Conservation (phyloP, 2,329 filamentous ascomycete species). For the Colletotrichum sp. region DNA sequence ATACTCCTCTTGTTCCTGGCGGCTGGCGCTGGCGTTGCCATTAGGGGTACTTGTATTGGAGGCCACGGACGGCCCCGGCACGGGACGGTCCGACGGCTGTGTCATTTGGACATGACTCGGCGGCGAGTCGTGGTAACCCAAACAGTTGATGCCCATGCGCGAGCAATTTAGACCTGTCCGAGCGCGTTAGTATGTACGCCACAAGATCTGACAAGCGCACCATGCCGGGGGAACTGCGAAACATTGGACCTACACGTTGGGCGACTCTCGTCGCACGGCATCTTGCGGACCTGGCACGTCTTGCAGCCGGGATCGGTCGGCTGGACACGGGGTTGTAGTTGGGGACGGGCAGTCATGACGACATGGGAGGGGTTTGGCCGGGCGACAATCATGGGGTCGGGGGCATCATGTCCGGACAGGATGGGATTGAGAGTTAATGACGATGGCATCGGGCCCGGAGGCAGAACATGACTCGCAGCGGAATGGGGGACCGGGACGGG, state of each 20-base stretch:
- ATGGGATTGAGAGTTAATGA: background rate
- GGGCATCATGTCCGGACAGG: background rate
- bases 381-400: constrained; percentile 1
- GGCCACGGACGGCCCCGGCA: background rate
- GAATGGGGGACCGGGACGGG: background rate
- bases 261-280: constrained; percentile 18
- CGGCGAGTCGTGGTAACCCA: constrained; percentile 10
- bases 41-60: background rate
- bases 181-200: background rate
- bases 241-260: constrained; percentile 8
- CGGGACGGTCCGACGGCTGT: constrained; percentile 12
- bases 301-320: constrained; percentile 14
- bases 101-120: constrained; percentile 15
- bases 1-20: constrained; percentile 18
- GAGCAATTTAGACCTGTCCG: constrained; percentile 14
- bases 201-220: background rate
- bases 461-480: background rate
- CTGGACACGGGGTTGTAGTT: constrained; percentile 3
- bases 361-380: constrained; percentile 18
- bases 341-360: constrained; percentile 16
- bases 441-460: background rate
- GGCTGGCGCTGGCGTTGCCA: constrained; percentile 10
- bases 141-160: constrained; percentile 19
- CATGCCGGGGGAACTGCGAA: background rate
- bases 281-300: constrained; percentile 18